These are phyloP conservation scores for Ricinus communis DNA, from an alignment of 345 rosid species.

Conservation along the genomic window DNA sequence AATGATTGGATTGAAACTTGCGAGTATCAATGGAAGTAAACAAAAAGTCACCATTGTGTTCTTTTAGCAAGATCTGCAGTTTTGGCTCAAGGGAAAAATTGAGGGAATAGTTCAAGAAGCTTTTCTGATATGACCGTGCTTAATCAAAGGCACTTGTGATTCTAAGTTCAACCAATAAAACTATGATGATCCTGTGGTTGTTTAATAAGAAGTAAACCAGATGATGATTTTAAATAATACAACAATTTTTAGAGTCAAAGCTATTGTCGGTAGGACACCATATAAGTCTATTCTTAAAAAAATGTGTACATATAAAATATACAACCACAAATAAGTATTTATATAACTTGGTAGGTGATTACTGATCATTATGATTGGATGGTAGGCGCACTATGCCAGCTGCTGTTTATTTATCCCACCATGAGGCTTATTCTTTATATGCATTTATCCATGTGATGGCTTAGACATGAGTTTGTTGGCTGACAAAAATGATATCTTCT, in stretches of 20 bases:
- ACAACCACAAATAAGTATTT: background rate
- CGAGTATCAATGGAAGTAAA: background rate
- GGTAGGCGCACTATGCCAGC: constrained; percentile 15
- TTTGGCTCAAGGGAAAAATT: background rate
- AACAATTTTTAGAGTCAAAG: constrained; percentile 8
- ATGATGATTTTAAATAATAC: background rate
- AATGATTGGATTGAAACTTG: background rate
- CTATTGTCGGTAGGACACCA: constrained; percentile 6
- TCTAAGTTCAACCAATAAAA: background rate
- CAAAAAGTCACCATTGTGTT: too few relatives aligned
- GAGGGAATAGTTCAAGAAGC: background rate
- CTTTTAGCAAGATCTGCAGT: background rate
- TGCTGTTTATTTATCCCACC: background rate
- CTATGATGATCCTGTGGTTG: background rate
- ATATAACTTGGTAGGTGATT: background rate
- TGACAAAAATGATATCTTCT: background rate
- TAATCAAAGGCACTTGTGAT: background rate
- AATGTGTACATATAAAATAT: background rate
- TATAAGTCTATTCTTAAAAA: background rate
- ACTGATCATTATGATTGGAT: background rate
- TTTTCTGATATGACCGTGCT: background rate
- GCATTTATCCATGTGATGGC: background rate
- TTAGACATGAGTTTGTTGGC: background rate
- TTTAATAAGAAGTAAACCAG: constrained; percentile 3
- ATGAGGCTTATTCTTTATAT: background rate